Conservation (phyloP, 768 basidiomycete species). For the Russula brevipes region DNA sequence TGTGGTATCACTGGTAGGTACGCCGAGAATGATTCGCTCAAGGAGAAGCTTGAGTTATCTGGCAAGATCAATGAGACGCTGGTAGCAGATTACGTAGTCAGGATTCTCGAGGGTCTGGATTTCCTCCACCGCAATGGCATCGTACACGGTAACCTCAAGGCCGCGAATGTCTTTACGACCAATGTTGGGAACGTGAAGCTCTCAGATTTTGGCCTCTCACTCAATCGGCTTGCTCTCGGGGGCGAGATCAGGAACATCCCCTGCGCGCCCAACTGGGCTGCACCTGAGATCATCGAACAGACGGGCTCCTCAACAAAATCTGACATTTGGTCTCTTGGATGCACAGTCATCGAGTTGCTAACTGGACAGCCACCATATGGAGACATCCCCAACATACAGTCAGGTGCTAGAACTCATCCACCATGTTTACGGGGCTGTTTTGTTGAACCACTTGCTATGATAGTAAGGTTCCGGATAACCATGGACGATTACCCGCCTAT, state of each 20-base stretch:
- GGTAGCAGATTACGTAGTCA: background rate
- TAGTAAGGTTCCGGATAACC: conserved; percentile 96
- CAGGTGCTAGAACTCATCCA: background rate
- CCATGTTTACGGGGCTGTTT: no score
- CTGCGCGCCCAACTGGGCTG: background rate
- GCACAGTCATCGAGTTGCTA: background rate
- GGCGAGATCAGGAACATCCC: background rate
- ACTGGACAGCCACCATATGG: background rate
- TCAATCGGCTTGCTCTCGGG: background rate
- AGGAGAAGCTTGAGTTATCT: background rate
- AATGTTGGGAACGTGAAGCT: background rate
- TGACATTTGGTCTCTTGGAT: background rate
- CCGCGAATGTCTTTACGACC: no score
- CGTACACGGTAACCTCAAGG: no score
- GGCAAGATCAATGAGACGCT: background rate
- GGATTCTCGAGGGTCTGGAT: no score
- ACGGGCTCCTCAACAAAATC: background rate
- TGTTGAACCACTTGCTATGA: background rate
- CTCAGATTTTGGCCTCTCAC: background rate
- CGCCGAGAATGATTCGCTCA: background rate
- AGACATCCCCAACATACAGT: background rate
- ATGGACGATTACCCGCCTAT: conserved; percentile 86
- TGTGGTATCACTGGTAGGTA: background rate
- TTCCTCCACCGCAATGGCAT: no score
- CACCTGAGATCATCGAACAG: background rate